Evolutionary conservation across 2,329 filamentous ascomycete species (phyloP).

Genomic region (Didymellaceae sp.): DNA sequence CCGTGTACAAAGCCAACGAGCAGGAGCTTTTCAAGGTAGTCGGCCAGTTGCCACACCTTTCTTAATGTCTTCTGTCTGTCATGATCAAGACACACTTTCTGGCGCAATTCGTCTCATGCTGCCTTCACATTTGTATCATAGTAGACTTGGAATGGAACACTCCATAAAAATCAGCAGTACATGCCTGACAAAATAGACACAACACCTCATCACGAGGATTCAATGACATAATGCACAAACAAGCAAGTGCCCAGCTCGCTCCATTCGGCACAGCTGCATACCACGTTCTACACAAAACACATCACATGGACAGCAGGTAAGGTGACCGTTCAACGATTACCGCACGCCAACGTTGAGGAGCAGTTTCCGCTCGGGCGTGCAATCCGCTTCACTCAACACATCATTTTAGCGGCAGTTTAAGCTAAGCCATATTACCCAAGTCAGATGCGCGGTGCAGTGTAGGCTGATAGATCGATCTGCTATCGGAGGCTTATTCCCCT

Average conservation of each 20-base stretch:
- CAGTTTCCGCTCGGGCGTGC: no score
- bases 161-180: background rate
- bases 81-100: background rate
- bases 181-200: background rate
- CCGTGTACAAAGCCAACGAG: slow-evolving; percentile 49
- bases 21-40: slow-evolving; percentile 40
- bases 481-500: no score
- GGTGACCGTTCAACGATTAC: no score
- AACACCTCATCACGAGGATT: background rate
- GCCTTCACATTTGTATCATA: slow-evolving; percentile 5
- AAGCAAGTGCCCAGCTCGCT: background rate
- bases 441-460: no score
- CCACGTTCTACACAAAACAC: no score
- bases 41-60: slow-evolving; percentile 25
- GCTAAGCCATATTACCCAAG: no score
- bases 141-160: background rate
- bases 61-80: background rate
- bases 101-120: background rate
- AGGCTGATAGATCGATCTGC: no score
- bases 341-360: no score
- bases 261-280: background rate
- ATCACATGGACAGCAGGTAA: no score
- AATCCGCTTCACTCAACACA: no score
- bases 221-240: slow-evolving; percentile 13
- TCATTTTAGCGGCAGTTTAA: no score